Conservation (phyloP, 2,329 filamentous ascomycete species). For the Sporothrix luriei region DNA sequence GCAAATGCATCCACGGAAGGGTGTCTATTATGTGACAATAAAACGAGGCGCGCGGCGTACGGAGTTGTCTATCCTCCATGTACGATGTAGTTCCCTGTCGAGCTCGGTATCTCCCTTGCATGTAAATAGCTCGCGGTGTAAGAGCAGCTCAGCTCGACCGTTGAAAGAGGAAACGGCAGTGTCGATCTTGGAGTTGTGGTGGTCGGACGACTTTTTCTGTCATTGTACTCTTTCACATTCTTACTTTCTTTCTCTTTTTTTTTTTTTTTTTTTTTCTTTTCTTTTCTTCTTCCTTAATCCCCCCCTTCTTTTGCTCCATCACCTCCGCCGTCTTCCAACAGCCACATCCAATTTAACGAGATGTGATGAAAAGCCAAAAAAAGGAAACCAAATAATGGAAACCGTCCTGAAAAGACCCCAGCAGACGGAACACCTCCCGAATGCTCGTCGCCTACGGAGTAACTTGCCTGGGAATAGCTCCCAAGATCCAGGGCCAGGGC, state of each 20-base stretch:
- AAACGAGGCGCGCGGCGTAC: too few relatives aligned
- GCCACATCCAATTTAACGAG: neutral
- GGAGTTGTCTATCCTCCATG: too few relatives aligned
- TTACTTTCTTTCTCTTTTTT: constrained; percentile 15
- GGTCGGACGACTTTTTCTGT: neutral
- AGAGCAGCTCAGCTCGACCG: constrained; percentile 11
- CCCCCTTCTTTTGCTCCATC: neutral
- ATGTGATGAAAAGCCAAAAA: neutral
- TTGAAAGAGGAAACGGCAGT: constrained; percentile 18
- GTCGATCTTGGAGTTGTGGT: constrained; percentile 1
- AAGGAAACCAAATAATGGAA: neutral
- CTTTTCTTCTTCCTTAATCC: neutral
- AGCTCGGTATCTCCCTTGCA: neutral
- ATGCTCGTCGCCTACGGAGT: neutral
- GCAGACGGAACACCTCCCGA: neutral
- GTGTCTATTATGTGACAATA: neutral
- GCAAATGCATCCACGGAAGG: neutral
- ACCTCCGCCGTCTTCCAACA: neutral
- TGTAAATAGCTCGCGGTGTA: neutral
- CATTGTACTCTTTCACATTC: neutral
- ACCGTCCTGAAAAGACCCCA: neutral
- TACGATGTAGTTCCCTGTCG: too few relatives aligned
- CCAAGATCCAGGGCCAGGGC: neutral
- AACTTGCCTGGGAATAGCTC: constrained; percentile 1
- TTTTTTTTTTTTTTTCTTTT: constrained; percentile 3